Percentiles rank a stretch among this genome's conserved stretches.
Conservation (phyloP, 1,284 basidiomycete species). For the Coriolopsis trogii region DNA sequence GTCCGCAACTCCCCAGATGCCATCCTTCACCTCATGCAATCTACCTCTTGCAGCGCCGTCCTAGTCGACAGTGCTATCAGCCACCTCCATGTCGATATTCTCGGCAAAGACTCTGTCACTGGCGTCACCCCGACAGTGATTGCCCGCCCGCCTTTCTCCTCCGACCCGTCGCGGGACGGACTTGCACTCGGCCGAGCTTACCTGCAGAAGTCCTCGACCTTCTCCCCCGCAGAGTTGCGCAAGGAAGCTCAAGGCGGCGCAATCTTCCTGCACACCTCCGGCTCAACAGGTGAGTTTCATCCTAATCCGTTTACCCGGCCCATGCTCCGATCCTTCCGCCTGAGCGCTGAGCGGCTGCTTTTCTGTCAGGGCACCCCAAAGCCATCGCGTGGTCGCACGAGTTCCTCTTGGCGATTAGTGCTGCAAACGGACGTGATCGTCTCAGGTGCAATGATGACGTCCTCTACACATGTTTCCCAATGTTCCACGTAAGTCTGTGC, state of each 20-base stretch:
- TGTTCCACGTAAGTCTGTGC: constrained; percentile 10
- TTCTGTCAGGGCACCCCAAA: constrained; percentile 4
- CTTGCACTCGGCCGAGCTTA: not conserved
- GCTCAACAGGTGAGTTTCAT: constrained; percentile 10
- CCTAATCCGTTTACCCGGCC: too few species aligned
- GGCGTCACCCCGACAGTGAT: constrained; percentile 1
- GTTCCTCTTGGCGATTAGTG: constrained; percentile 4
- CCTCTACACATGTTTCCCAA: constrained; percentile 10
- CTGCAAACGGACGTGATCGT: constrained; percentile 5
- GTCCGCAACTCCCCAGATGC: constrained; percentile 8
- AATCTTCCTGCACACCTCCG: constrained; percentile 14
- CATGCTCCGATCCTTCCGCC: not conserved
- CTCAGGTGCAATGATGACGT: constrained; percentile 6
- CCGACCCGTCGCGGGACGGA: constrained; percentile 2
- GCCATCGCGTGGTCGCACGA: constrained; percentile 6
- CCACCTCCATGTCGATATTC: constrained; percentile 5
- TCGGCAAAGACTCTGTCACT: not conserved
- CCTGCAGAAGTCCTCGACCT: not conserved
- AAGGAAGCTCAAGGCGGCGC: constrained; percentile 6
- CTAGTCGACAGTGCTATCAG: constrained; percentile 7
- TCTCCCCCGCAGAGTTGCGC: not conserved
- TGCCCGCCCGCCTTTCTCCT: not conserved
- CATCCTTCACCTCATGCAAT: constrained; percentile 6
- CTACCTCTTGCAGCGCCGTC: constrained; percentile 3
- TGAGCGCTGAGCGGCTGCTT: not conserved